Percentiles rank a stretch among this genome's conserved stretches.
Evolutionary conservation across 805 yeast genomes (phyloP).

Genomic region (Monosporozyma siamensis): DNA sequence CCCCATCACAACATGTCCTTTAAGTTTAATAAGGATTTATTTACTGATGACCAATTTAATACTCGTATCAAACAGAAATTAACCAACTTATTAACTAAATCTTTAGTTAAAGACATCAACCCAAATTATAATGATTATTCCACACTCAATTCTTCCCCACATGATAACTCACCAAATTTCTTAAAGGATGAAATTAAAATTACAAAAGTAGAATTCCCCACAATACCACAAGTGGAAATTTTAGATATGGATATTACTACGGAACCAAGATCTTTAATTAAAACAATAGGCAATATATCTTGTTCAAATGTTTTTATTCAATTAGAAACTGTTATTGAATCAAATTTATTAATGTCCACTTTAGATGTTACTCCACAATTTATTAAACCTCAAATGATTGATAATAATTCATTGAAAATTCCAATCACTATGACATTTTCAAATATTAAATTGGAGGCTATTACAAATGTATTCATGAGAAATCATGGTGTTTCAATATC

Average conservation of each 20-base stretch:
- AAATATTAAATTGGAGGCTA: constrained; percentile 28
- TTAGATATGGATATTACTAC: constrained; percentile 27
- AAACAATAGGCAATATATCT: constrained; percentile 29
- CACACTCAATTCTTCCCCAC: background rate
- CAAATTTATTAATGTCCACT: constrained; percentile 25
- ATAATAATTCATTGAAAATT: constrained; percentile 28
- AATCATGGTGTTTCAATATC: constrained; percentile 28
- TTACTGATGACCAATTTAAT: constrained; percentile 26
- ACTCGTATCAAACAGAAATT: constrained; percentile 23
- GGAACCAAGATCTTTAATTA: constrained; percentile 26
- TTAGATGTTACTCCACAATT: constrained; percentile 23
- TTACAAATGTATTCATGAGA: constrained; percentile 28
- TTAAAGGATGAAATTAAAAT: constrained; percentile 27
- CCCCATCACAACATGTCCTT: constrained; percentile 21
- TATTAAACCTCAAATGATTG: constrained; percentile 26
- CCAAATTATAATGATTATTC: background rate
- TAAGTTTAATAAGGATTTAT: constrained; percentile 22
- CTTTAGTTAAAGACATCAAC: background rate
- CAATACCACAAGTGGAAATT: constrained; percentile 27
- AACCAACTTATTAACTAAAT: constrained; percentile 20
- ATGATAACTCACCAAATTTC: constrained; percentile 9
- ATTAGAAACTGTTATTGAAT: constrained; percentile 29
- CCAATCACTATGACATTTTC: constrained; percentile 30
- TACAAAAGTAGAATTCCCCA: constrained; percentile 23
- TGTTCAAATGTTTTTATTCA: constrained; percentile 27